Base-by-base conservation (phyloP, 1,284 basidiomycete genomes). In the Agaricales sp. region DNA sequence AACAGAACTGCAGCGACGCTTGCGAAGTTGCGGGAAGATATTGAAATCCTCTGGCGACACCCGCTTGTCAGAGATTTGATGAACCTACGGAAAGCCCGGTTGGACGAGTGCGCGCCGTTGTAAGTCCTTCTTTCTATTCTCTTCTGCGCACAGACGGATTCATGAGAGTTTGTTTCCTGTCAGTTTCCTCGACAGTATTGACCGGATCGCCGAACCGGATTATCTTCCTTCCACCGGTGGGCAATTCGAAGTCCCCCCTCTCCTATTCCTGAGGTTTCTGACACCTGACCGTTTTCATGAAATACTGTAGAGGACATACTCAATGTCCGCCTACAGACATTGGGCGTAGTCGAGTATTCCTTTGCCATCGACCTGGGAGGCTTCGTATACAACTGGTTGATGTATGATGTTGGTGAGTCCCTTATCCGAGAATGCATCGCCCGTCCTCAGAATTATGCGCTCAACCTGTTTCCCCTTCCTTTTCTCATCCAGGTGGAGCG, bases 91-190 rank as follows among this genome's bases (percentile, higher is more conserved):
- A 80, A 77, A 58, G 66, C 89, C 53, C 71, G 75, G 51, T 66
- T 89, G 3, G 82, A 88, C 50, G 86, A 89, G 58, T 82, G 79
- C n/a, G 82, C 81, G 1, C 66, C 77, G 20, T 87, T 83, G 87
- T 89, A 59, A 59, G 81, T 71, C 3, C 43, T 52, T 38, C 44
- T 41, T 47, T 19, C 12, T 45, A 16, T 45, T 47, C 46, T 45
- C 52, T 54, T 47, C 50, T 21, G 19, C 37, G 25, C 39, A 50
- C 30, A 46, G 25, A 37, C 46, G 47, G 45, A 13, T 48, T 52
- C 45, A 51, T 22, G 30, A n/a, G n/a, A n/a, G n/a, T n/a, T 14
- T 13, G 19, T 39, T 38, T 41, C 26, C 49, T 38, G 35, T 16
- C 52, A 88, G 86, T 63, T 89, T 89, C 63, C 58, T 89, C 53